Evolutionary conservation across 352 stramenopile species (phyloP).

Genomic region (Pythium angustatum): DNA sequence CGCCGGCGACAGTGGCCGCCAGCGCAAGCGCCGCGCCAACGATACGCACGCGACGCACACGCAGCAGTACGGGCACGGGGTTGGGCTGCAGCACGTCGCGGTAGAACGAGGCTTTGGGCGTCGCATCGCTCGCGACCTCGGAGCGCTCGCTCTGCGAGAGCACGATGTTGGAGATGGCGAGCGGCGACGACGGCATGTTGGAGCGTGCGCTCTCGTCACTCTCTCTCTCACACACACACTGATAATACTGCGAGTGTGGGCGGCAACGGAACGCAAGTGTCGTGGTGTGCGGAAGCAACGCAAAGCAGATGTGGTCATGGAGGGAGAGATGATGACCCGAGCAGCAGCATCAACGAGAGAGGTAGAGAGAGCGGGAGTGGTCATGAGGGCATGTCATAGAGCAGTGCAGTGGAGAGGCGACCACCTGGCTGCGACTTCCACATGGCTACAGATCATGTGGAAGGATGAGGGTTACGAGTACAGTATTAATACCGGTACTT

Average conservation of each 20-base stretch:
- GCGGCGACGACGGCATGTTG: slow-evolving; percentile 41
- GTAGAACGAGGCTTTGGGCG: slow-evolving; percentile 32
- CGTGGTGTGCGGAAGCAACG: neutral
- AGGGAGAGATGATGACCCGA: slow-evolving; percentile 2
- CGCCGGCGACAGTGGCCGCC: neutral
- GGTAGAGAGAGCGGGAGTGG: slow-evolving; percentile 13
- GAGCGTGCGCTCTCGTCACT: neutral
- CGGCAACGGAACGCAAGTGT: neutral
- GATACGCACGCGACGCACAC: slow-evolving; percentile 21
- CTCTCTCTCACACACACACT: neutral
- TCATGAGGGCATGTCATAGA: neutral
- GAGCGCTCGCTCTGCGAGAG: slow-evolving; percentile 39
- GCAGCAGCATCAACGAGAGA: neutral
- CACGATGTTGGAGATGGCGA: slow-evolving; percentile 70
- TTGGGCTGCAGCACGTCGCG: slow-evolving; percentile 28
- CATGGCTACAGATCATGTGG: slow-evolving; percentile 11
- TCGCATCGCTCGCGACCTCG: neutral
- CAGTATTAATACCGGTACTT: too few relatives aligned
- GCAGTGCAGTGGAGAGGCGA: neutral
- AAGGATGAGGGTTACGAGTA: neutral
- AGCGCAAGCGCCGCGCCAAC: neutral
- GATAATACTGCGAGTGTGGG: neutral
- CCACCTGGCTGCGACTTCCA: slow-evolving; percentile 5
- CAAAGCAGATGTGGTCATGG: neutral
- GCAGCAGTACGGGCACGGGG: slow-evolving; percentile 30